Evolutionary conservation across 202 grass and related monocot genomes (phyloP).

Genomic region (Musa balbisiana): DNA sequence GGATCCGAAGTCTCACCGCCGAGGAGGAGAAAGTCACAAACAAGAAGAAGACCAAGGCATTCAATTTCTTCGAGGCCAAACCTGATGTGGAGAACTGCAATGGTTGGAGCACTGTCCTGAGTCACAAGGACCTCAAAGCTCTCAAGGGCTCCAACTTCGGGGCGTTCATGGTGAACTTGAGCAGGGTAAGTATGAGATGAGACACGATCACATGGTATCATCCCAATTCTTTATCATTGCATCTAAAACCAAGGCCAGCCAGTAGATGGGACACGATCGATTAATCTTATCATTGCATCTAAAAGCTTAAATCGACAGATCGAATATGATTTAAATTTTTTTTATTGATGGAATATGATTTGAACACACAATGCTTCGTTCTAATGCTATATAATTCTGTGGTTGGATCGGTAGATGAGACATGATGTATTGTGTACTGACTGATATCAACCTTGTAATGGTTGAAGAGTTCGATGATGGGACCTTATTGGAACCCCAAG

Average conservation of each 20-base stretch:
- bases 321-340: too few species aligned
- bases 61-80: conserved; percentile 70
- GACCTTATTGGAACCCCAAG: conserved; percentile 87
- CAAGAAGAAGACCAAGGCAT: conserved; percentile 47
- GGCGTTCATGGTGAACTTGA: conserved; percentile 88
- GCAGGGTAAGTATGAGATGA: conserved; percentile 30
- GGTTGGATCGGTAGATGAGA: too few species aligned
- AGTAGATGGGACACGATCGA: too few species aligned
- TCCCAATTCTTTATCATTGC: too few species aligned
- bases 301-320: neutral
- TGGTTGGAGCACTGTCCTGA: conserved; percentile 72
- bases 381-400: too few species aligned
- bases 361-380: too few species aligned
- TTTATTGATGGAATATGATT: too few species aligned
- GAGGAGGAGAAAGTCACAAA: conserved; percentile 31
- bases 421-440: too few species aligned
- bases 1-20: conserved; percentile 25
- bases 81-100: conserved; percentile 77
- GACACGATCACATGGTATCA: neutral
- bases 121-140: conserved; percentile 43
- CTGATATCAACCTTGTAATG: neutral
- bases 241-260: neutral
- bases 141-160: conserved; percentile 43
- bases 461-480: conserved; percentile 69
- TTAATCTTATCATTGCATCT: too few species aligned